Evolutionary conservation across 2,329 filamentous ascomycete species (phyloP).

Genomic region (Macrophomina tecta): DNA sequence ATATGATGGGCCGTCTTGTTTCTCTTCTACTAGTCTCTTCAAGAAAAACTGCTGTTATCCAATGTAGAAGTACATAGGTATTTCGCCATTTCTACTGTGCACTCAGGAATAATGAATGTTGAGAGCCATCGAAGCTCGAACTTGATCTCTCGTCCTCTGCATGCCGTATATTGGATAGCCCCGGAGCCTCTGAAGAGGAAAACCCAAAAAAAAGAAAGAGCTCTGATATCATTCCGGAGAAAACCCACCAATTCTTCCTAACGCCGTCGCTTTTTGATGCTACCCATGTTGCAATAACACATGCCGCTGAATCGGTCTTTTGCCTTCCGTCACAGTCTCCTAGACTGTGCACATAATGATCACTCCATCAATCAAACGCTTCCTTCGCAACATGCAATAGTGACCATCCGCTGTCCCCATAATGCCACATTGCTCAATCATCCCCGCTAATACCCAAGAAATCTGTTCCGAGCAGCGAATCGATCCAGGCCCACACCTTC

Average conservation of each 20-base stretch:
- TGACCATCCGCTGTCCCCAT: background rate
- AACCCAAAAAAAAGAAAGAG: background rate
- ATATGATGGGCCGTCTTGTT: no score
- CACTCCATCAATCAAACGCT: no score
- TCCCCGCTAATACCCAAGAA: slow-evolving; percentile 65
- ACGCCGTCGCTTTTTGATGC: slow-evolving; percentile 26
- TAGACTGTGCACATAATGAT: background rate
- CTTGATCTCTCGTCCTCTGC: no score
- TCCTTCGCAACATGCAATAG: background rate
- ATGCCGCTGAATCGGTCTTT: background rate
- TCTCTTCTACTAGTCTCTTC: no score
- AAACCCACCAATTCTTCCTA: background rate
- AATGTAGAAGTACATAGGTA: no score
- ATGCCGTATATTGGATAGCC: no score
- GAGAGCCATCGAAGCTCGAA: no score
- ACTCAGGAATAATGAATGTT: no score
- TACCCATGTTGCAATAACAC: slow-evolving; percentile 1
- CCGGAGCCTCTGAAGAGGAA: no score
- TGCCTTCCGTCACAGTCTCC: background rate
- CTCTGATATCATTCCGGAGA: background rate
- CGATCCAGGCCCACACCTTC: slow-evolving; percentile 64
- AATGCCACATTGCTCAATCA: slow-evolving; percentile 35
- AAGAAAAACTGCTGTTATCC: no score
- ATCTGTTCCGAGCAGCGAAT: slow-evolving; percentile 63
- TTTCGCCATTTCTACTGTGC: no score